Evolutionary conservation across 2,329 filamentous ascomycete genomes (phyloP).

Genomic region (Arthrocladium fulminans): DNA sequence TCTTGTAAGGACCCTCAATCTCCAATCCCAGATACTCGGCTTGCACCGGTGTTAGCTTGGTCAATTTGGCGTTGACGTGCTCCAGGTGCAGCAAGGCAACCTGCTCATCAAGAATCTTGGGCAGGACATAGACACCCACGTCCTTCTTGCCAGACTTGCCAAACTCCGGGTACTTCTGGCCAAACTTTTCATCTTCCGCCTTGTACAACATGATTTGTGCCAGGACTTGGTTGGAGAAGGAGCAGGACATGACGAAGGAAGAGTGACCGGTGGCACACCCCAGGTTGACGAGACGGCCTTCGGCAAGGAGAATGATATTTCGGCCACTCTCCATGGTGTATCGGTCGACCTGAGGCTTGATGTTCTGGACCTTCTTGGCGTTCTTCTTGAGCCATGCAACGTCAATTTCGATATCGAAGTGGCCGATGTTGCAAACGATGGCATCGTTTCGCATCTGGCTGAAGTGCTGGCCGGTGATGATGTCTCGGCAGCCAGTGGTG

Average conservation of each 20-base stretch:
- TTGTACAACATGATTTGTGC: conserved; percentile 98
- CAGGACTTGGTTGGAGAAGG: conserved; percentile 99
- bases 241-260: conserved; percentile 99
- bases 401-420: conserved; percentile 99
- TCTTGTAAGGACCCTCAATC: conserved; percentile 88
- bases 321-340: conserved; percentile 88
- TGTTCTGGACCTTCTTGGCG: conserved; percentile 86
- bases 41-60: conserved; percentile 74
- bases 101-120: conserved; percentile 99
- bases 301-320: conserved; percentile 96
- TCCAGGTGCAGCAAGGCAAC: conserved; percentile 87
- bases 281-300: conserved; percentile 98
- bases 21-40: conserved; percentile 88
- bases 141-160: conserved; percentile 84
- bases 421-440: conserved; percentile 99
- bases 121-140: conserved; percentile 88
- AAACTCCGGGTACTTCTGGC: conserved; percentile 93
- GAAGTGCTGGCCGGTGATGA: conserved; percentile 85
- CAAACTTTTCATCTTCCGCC: conserved; percentile 75
- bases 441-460: conserved; percentile 93
- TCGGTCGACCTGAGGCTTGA: conserved; percentile 99
- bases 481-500: conserved; percentile 98
- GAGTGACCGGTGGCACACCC: conserved; percentile 98
- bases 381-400: conserved; percentile 99
- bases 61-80: conserved; percentile 92